Percentiles rank a stretch among this genome's conserved stretches.
Evolutionary conservation across 768 basidiomycete species (phyloP).

Genomic region (Glaciozyma antarctica): DNA sequence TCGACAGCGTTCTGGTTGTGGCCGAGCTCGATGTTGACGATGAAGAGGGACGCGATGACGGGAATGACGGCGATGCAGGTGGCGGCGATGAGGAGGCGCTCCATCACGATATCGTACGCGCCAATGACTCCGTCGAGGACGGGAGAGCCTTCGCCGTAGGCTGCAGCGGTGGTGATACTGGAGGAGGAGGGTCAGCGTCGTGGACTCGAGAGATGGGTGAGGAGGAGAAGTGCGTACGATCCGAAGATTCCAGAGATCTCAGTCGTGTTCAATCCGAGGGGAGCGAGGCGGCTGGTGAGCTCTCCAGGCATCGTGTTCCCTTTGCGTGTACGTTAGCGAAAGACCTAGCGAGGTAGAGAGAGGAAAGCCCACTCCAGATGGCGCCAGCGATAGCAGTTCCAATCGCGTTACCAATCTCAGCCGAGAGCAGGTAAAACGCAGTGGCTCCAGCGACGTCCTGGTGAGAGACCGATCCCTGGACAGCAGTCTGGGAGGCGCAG

Average conservation of each 20-base stretch:
- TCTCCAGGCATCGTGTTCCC: too few relatives aligned
- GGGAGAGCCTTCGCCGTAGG: conserved; percentile 43
- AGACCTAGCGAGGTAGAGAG: background rate
- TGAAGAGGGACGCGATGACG: conserved; percentile 51
- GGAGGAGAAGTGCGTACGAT: background rate
- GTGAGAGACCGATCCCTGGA: conserved; percentile 51
- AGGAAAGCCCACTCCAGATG: conserved; percentile 10
- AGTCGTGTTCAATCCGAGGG: too few relatives aligned
- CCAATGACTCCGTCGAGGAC: conserved; percentile 51
- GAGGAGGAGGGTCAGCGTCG: conserved; percentile 14
- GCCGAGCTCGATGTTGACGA: conserved; percentile 60
- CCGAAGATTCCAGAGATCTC: too few relatives aligned
- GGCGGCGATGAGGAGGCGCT: conserved; percentile 49
- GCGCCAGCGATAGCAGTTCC: conserved; percentile 38
- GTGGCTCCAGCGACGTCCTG: conserved; percentile 40
- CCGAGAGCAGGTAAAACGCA: conserved; percentile 40
- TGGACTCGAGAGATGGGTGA: conserved; percentile 35
- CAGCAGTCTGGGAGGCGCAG: conserved; percentile 38
- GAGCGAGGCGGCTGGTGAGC: background rate
- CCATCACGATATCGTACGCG: conserved; percentile 42
- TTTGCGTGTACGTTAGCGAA: background rate
- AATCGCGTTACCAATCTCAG: conserved; percentile 40
- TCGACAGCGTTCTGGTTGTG: conserved; percentile 65
- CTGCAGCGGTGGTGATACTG: conserved; percentile 16
- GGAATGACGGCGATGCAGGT: conserved; percentile 52